A percentile compares a stretch with the other conserved stretches of the same genome.
These are phyloP conservation scores for Salix brachista DNA, from an alignment of 345 rosid species.

Conservation along the genomic window DNA sequence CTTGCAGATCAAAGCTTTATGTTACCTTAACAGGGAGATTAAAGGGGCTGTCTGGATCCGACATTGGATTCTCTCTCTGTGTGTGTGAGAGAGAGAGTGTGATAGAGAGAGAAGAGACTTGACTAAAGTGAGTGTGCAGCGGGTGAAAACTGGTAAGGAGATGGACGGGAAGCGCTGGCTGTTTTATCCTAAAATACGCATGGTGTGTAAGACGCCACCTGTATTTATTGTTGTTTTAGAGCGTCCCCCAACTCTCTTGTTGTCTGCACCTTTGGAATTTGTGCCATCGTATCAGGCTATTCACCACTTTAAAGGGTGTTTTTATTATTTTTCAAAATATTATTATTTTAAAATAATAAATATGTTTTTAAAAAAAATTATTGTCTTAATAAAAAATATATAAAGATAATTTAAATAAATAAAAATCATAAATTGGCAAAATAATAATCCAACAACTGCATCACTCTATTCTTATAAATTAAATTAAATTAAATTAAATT, in stretches of 20 bases:
- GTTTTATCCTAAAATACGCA: constrained; percentile 12
- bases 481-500: too few species aligned
- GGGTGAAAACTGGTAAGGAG: neutral
- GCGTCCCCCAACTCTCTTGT: neutral
- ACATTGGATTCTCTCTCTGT: neutral
- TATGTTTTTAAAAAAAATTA: too few species aligned
- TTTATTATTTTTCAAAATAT: too few species aligned
- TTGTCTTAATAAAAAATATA: too few species aligned
- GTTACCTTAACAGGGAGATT: neutral
- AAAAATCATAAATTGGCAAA: too few species aligned
- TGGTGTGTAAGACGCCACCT: constrained; percentile 8
- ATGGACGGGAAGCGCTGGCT: neutral
- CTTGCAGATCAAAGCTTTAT: neutral
- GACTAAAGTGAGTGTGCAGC: neutral
- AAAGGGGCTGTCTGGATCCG: neutral
- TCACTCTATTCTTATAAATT: too few species aligned
- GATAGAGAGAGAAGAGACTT: neutral
- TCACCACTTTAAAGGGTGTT: too few species aligned
- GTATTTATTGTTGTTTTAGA: neutral
- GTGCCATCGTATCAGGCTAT: neutral
- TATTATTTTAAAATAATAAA: neutral
- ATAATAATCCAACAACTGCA: too few species aligned
- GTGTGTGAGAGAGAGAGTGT: too few species aligned
- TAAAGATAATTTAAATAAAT: too few species aligned
- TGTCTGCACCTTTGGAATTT: neutral